Percentiles rank a stretch among this genome's conserved stretches.
Conservation (phyloP, 1,284 basidiomycete genomes). For the Cryptococcus hybrid region DNA sequence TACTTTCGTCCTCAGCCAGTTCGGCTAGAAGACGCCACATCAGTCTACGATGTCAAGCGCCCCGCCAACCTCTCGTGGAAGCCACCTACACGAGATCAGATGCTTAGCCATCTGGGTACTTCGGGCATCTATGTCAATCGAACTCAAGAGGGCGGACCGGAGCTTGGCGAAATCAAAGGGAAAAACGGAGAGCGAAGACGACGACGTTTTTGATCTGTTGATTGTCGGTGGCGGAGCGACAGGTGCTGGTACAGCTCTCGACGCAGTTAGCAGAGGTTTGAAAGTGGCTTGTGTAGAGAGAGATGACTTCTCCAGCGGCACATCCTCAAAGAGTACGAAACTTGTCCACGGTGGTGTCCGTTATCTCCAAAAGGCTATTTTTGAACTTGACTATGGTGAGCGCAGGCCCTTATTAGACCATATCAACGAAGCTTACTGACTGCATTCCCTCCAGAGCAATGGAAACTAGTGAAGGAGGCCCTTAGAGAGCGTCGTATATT, state of each 20-base stretch:
- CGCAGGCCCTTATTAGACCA: conserved; percentile 1
- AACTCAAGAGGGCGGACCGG: conserved; percentile 33
- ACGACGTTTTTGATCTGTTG: conserved; percentile 76
- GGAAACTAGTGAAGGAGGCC: conserved; percentile 93
- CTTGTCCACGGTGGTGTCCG: conserved; percentile 97
- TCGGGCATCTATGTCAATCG: conserved; percentile 44
- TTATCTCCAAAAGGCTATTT: conserved; percentile 94
- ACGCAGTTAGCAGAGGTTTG: conserved; percentile 87
- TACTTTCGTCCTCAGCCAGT: conserved; percentile 21
- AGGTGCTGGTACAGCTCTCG: conserved; percentile 89
- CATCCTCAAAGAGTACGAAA: conserved; percentile 96
- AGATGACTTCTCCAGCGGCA: conserved; percentile 89
- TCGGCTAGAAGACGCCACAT: conserved; percentile 20
- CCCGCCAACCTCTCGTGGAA: conserved; percentile 52
- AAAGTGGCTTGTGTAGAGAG: conserved; percentile 92
- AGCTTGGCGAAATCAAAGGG: conserved; percentile 27
- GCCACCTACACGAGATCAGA: conserved; percentile 51
- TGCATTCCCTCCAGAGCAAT: conserved; percentile 59
- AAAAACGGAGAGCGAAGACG: conserved; percentile 37
- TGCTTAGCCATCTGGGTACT: conserved; percentile 51
- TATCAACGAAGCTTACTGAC: too few relatives aligned
- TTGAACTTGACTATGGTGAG: conserved; percentile 85
- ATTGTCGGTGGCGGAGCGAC: conserved; percentile 91
- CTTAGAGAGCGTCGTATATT: conserved; percentile 91
- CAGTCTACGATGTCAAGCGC: conserved; percentile 28